Conservation (phyloP, 2,329 filamentous ascomycete genomes). For the Periconia macrospinosa region DNA sequence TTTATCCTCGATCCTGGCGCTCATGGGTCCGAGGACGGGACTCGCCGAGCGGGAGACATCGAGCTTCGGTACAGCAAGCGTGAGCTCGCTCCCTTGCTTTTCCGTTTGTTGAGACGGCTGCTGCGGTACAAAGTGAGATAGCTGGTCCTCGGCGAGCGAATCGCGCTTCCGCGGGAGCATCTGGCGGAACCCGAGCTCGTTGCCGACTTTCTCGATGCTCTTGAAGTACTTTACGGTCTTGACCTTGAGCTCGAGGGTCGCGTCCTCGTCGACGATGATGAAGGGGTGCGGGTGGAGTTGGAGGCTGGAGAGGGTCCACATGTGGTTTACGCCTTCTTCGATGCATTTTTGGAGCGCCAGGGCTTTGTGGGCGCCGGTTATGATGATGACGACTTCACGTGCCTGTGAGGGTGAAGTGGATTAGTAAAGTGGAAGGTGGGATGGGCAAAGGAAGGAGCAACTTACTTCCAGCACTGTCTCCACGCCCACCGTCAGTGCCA, state of each 20-base stretch:
- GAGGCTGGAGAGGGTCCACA: conserved; percentile 84
- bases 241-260: conserved; percentile 52
- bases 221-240: conserved; percentile 54
- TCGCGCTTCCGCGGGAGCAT: conserved; percentile 44
- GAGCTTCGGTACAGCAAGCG: conserved; percentile 31
- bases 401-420: background rate
- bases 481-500: conserved; percentile 83
- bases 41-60: conserved; percentile 36
- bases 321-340: conserved; percentile 82
- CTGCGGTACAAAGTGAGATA: conserved; percentile 8
- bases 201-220: conserved; percentile 52
- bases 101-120: too few relatives aligned
- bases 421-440: background rate
- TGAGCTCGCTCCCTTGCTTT: conserved; percentile 21
- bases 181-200: conserved; percentile 49
- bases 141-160: conserved; percentile 32
- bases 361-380: conserved; percentile 79
- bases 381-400: conserved; percentile 76
- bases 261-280: conserved; percentile 80
- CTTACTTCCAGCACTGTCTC: conserved; percentile 74
- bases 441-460: conserved; percentile 1
- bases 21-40: conserved; percentile 39
- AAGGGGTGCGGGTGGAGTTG: conserved; percentile 81
- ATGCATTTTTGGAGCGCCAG: conserved; percentile 78
- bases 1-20: conserved; percentile 32